Evolutionary conservation across 2,329 filamentous ascomycete genomes (phyloP), one percentile per base, ranked within the genome.

Genomic region (Pezicula radicicola): DNA sequence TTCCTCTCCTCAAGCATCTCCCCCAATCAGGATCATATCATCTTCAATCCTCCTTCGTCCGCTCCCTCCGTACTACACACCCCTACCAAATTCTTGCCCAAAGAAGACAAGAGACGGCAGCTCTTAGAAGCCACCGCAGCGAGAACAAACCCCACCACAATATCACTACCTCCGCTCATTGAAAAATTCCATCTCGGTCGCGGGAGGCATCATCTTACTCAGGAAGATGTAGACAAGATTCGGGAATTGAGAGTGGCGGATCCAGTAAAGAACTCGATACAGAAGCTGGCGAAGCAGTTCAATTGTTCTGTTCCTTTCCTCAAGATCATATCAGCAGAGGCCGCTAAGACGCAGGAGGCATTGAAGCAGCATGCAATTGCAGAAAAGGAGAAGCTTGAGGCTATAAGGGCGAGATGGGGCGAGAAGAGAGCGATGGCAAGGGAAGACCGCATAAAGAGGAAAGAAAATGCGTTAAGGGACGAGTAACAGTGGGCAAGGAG

Each of bases 11-110:
- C 59, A 39, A 58, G 62, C 36, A 27, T 53, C 40, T 55, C 72
- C 66, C 57, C 70, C 64, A 55, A 66, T 56, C 63, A 69, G 58
- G 66, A 74, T 60, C 68, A 71, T 53, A 76, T 83, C 64, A 74
- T 83, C 65, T 82, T 79, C 72, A 82, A 81, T 70, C 80, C 79
- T 39, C 79, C 80, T 25, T 70, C 78, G 15, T 74, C 79, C 9
- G 72, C 75, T 51, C 71, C 78, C 3, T 78, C 80, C n/a, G 81
- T 84, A 52, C 76, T 75, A 62, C 79, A 86, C 70, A 87, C 83
- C n/a, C 83, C 83, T 51, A 78, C 84, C 70, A 79, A 83, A 65
- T 87, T 87, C 70, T 77, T 87, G 28, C 83, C 83, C 49, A 75
- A 73, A 55, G 63, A 67, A 37, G 66, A 69, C 50, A 66, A 65